Evolutionary conservation across 2,329 filamentous ascomycete species (phyloP), one percentile per base, ranked within the genome.

Genomic region (Venturia asperata): DNA sequence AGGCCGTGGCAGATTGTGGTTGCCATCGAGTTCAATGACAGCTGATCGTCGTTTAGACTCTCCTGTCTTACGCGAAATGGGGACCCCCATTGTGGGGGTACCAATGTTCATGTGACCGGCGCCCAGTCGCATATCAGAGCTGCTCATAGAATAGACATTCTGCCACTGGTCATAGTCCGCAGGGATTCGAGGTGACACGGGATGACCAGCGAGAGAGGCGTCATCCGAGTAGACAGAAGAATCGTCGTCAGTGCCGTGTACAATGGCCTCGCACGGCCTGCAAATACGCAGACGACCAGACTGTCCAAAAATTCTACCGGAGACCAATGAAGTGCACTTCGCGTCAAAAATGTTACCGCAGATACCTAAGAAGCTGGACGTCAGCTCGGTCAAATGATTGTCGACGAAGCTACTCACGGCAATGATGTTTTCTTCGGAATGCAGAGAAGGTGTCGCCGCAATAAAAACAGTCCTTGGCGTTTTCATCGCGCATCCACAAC

Each of bases 401-500:
- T 21, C 27, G 5, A 10, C 47, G 21, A 7, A 21, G 13, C 21
- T 27, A 72, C 69, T 87, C 90, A 67, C 95, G 87, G 75, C 94
- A 99, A 76, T 99, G 94, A 74, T 99, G 94, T 73, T 99, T 99
- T 69, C 94, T 86, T 66, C 94, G 85, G 73, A 97, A 97, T 1
- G 93, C 94, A 0, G 91, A 92, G 72, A 99, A 99, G 1, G 90
- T 84, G 66, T 91, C 89, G 56, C 91, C 91, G 71, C 94, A 99
- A 56, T 91, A 85, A 74, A 97, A 99, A 72, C 94, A 99, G 71
- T 97, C 93, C 74, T 96, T 97, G 67, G 93, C 95, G 68, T 95
- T 97, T 72, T 97, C 94, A 73, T 99, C 94, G 67, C 92, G 90
- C 94, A 99, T 99, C 94, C 93, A 97, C 71, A 96, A 97, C 70